Evolutionary conservation across 139 green algal genomes (phyloP).

Genomic region (Micractinium sp.): DNA sequence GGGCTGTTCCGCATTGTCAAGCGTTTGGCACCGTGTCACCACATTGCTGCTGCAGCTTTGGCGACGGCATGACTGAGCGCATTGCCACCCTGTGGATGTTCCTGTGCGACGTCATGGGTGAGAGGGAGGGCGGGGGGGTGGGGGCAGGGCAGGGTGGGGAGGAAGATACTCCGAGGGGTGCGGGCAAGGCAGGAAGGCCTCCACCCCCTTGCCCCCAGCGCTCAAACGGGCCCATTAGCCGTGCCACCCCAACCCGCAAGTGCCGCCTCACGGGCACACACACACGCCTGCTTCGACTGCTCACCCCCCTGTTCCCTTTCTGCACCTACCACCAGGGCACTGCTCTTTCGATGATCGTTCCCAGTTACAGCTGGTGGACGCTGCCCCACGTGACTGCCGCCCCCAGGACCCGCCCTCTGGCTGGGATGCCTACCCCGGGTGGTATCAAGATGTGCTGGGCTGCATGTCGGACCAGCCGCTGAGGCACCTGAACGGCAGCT

Average conservation of each 20-base stretch:
- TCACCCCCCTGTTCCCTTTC: too few species aligned
- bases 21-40: too few species aligned
- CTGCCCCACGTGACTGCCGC: background rate
- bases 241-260: background rate
- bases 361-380: background rate
- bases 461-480: background rate
- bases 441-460: background rate
- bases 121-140: too few species aligned
- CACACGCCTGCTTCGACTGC: too few species aligned
- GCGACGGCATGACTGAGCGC: background rate
- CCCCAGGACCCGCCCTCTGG: background rate
- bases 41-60: background rate
- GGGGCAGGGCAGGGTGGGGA: background rate
- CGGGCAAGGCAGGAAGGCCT: background rate
- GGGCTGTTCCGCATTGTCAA: too few species aligned
- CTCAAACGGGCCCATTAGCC: too few species aligned
- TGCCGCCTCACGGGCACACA: too few species aligned
- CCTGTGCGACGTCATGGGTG: background rate
- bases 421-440: background rate
- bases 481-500: slow-evolving; percentile 1
- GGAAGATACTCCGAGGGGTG: background rate
- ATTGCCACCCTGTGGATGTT: slow-evolving; percentile 1
- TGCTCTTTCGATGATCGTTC: background rate
- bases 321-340: background rate
- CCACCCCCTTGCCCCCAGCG: too few species aligned